Evolutionary conservation across 2,329 filamentous ascomycete genomes (phyloP).

Genomic region (Pseudogymnoascus verrucosus): DNA sequence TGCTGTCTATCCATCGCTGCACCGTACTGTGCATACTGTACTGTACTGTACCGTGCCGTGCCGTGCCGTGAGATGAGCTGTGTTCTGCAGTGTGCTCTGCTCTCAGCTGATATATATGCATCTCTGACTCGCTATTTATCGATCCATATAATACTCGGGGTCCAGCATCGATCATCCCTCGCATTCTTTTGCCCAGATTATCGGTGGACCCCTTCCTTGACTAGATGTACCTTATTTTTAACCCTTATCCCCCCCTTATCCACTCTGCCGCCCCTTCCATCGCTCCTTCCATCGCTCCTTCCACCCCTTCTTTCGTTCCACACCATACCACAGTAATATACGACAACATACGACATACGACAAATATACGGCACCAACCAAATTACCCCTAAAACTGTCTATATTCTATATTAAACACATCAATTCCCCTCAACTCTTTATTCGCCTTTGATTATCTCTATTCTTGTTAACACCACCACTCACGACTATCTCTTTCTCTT

Average conservation of each 20-base stretch:
- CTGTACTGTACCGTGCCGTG: neutral
- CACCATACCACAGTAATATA: neutral
- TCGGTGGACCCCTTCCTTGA: neutral
- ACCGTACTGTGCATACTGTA: too few species aligned
- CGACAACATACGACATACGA: neutral
- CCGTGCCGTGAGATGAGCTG: neutral
- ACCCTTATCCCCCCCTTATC: neutral
- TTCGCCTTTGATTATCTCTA: neutral
- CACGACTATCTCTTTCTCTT: too few species aligned
- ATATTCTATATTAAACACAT: neutral
- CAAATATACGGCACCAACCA: neutral
- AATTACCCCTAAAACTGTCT: neutral
- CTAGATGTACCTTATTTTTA: neutral
- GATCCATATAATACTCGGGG: neutral
- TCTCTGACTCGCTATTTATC: neutral
- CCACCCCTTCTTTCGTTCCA: neutral
- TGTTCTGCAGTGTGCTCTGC: neutral
- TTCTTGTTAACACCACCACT: neutral
- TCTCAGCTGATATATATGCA: neutral
- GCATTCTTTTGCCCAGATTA: neutral
- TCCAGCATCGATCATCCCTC: neutral
- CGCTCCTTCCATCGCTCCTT: neutral
- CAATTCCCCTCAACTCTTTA: neutral
- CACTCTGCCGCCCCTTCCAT: neutral
- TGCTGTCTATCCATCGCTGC: neutral